Base-by-base conservation (phyloP, 495 filamentous ascomycete species). In the Tuber brumale region DNA sequence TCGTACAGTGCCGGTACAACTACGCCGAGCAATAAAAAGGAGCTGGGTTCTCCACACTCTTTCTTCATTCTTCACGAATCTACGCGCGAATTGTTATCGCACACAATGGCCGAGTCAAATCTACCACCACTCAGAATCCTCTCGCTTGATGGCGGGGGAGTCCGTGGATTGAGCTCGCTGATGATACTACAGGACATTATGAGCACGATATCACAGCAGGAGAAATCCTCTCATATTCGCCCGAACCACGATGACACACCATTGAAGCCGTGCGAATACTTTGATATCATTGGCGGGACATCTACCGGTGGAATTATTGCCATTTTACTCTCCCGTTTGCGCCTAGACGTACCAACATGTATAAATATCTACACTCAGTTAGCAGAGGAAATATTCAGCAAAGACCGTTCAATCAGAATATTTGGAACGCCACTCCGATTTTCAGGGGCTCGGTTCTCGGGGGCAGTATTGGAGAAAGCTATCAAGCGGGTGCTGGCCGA, bases 401-500 rank as follows among this genome's bases (percentile, higher is more conserved):
- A 84, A 48, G 83, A 84, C 74, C 78, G 81, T 18, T 79, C 78
- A 23, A 73, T 84, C 70, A 81, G 75, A n/a, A n/a, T 84, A 2
- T 76, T 82, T n/a, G 83, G 84, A 16, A 70, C 77, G n/a, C 83
- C 83, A 92, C 27, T 97, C 97, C 75, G 94, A 92, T 0, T 96
- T 92, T 81, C 90, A 89, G 66, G 92, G 90, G 31, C 97, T 93
- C 83, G 97, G 70, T 97, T 97, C 89, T 97, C 97, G 85, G 95
- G 95, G 9, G 94, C 92, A 16, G 94, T 92, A 83, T 86, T 98
- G 74, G 95, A 97, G 83, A 93, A 97, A 78, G 94, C 93, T 1
- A 97, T 98, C 83, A 90, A 89, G 81, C 41, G 66, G 2, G 83
- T 83, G 19, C 69, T 85, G 8, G 74, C 72, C 3, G 73, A 83